Percentiles rank a stretch among this genome's conserved stretches.
Evolutionary conservation across 306 rosid genomes (phyloP).

Genomic region (Mucuna pruriens): DNA sequence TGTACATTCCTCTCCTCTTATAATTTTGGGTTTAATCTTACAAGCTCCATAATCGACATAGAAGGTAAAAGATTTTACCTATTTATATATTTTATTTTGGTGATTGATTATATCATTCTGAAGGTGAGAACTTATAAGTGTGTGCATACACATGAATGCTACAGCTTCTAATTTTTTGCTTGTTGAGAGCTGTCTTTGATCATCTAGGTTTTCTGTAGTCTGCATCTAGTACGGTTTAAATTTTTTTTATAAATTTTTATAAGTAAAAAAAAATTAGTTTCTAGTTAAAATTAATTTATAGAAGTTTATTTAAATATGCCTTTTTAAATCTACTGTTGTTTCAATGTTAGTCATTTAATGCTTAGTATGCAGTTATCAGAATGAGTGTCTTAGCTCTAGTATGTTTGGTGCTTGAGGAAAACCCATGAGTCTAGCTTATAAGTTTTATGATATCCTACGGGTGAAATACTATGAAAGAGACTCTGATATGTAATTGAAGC

Average conservation of each 20-base stretch:
- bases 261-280: no score
- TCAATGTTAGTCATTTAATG: neutral
- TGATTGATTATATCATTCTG: no score
- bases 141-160: neutral
- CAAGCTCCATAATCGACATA: no score
- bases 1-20: neutral
- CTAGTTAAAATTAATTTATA: no score
- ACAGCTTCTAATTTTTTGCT: neutral
- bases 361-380: neutral
- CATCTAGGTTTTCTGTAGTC: neutral
- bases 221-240: no score
- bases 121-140: no score
- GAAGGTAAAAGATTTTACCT: no score
- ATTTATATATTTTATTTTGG: no score
- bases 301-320: no score
- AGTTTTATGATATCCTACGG: neutral
- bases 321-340: no score
- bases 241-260: no score
- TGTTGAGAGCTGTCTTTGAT: neutral
- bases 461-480: neutral
- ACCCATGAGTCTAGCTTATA: constrained; percentile 17
- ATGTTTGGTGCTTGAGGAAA: neutral
- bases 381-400: neutral
- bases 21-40: no score
- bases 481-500: neutral